These are phyloP conservation scores for Macrolepiota dolichaula DNA, from an alignment of 768 basidiomycete genomes.

Conservation along the genomic window DNA sequence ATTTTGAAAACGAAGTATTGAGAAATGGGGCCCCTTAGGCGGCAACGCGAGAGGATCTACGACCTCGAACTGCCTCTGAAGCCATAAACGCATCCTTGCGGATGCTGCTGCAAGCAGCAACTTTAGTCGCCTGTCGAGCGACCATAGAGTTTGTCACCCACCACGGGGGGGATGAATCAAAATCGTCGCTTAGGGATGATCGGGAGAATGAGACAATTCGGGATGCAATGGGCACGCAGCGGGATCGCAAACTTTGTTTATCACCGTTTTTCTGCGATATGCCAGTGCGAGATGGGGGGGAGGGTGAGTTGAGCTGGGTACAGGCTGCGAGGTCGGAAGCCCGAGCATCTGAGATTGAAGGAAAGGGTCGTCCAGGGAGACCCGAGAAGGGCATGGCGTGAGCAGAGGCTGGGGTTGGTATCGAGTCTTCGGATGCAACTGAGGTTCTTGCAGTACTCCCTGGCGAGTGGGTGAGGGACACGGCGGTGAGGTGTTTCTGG, in stretches of 20 bases:
- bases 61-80: slow-evolving; percentile 1
- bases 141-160: slow-evolving; percentile 9
- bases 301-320: background rate
- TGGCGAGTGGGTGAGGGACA: slow-evolving; percentile 21
- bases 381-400: slow-evolving; percentile 31
- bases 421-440: slow-evolving; percentile 41
- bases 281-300: background rate
- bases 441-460: slow-evolving; percentile 30
- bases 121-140: slow-evolving; percentile 4
- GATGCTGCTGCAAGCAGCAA: slow-evolving; percentile 3
- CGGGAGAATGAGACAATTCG: slow-evolving; percentile 1
- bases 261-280: background rate
- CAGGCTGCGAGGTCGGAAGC: slow-evolving; percentile 11
- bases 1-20: background rate
- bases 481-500: slow-evolving; percentile 28
- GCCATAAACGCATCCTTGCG: background rate
- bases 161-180: slow-evolving; percentile 2
- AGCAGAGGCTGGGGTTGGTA: slow-evolving; percentile 48
- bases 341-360: slow-evolving; percentile 8
- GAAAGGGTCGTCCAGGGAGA: slow-evolving; percentile 11
- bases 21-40: background rate
- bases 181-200: slow-evolving; percentile 4
- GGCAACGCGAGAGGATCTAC: slow-evolving; percentile 4
- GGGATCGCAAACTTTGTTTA: background rate
- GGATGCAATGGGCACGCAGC: slow-evolving; percentile 3